These are phyloP conservation scores for Neobulgaria alba DNA, from an alignment of 2,329 filamentous ascomycete genomes.

Conservation along the genomic window DNA sequence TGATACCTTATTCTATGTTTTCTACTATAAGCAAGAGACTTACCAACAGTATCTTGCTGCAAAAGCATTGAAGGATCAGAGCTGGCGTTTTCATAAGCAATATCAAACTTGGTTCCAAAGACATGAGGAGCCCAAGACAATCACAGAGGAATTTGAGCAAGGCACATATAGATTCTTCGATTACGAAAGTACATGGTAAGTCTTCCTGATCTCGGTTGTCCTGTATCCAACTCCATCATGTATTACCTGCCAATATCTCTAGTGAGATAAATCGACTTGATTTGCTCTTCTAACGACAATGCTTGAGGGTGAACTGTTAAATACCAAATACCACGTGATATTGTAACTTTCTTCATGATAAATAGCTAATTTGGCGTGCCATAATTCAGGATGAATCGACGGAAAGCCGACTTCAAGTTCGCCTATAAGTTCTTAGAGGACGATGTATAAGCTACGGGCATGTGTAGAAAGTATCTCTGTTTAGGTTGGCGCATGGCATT, in stretches of 20 bases:
- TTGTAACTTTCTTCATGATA: too few relatives aligned
- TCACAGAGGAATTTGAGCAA: conserved; percentile 97
- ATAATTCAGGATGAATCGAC: conserved; percentile 90
- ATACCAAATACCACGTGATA: too few relatives aligned
- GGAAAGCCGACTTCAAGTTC: conserved; percentile 97
- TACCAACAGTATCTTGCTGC: conserved; percentile 94
- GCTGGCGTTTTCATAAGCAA: conserved; percentile 98
- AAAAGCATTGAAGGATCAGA: conserved; percentile 95
- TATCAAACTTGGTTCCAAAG: conserved; percentile 99
- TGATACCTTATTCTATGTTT: conserved; percentile 95
- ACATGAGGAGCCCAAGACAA: conserved; percentile 96
- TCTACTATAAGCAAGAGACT: conserved; percentile 96
- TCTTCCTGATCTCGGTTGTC: conserved; percentile 22
- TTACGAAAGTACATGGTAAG: conserved; percentile 97
- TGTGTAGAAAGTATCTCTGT: conserved; percentile 50
- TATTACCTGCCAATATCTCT: too few relatives aligned
- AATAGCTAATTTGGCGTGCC: too few relatives aligned
- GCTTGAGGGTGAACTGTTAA: too few relatives aligned
- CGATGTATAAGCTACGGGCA: conserved; percentile 54
- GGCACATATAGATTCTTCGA: conserved; percentile 99
- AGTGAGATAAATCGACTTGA: too few relatives aligned
- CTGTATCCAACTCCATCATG: too few relatives aligned
- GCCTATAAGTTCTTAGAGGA: conserved; percentile 97
- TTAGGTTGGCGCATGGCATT: conserved; percentile 52
- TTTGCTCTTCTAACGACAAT: background rate